Base-by-base conservation (phyloP, 2,329 filamentous ascomycete species). In the Dothideomycetidae sp. region DNA sequence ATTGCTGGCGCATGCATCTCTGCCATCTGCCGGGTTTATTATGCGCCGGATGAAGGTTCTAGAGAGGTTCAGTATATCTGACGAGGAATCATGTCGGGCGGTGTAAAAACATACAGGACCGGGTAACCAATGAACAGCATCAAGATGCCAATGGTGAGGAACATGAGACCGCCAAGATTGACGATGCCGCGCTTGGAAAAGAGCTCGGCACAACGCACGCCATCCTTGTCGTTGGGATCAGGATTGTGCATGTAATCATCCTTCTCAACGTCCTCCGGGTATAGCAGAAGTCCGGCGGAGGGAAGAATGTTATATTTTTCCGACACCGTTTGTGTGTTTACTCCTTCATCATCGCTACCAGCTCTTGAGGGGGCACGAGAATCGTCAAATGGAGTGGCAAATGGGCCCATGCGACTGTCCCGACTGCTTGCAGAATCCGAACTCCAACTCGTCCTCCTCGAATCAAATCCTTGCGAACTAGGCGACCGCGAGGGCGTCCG, bases 221-320 rank as follows among this genome's bases (percentile, higher is more conserved):
- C 58, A 29, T 75, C 66, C 46, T 70, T 71, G 32, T 80, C 75
- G 36, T 68, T 67, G 1, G 75, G 71, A 48, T 78, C 75, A 1
- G 78, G 78, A 48, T 81, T 80, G 52, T 82, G 78, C 44, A 82
- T 50, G 45, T 71, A 77, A 50, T 82, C 78, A 51, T 82, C 78
- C 49, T 79, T 79, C 53, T 82, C 78, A 14, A 80, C 71, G 50
- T 81, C 77, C 52, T 81, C 75, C 1, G 77, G 78, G 47, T 76
- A 81, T 13, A 81, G 58, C 29, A 82, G 53, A 36, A 81, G 57
- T 4, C 75, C 75, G 10, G 75, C 71, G 2, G 73, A 76, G 1
- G 78, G 76, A 52, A 72, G 63, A 37, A 82, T 81, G 50, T 79
- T 80, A 55, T 77, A 81, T 55, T 81, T 81, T 50, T 80, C 74